Conservation (phyloP, 768 basidiomycete species). For the Tulasnella sp. region DNA sequence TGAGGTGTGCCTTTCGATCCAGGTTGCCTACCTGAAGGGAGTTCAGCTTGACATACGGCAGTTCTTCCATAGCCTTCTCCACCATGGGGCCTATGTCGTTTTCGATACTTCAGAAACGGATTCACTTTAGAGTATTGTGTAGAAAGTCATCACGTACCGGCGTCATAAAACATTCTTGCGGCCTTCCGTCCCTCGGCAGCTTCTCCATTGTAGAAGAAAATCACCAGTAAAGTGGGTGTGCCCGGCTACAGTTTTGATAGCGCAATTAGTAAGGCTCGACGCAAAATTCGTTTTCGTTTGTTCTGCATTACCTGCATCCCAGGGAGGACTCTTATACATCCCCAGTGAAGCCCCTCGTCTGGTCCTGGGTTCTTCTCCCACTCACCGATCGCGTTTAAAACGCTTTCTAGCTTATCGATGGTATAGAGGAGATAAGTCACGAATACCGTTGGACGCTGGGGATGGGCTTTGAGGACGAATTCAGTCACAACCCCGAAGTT, state of each 20-base stretch:
- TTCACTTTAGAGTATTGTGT: neutral
- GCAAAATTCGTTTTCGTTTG: neutral
- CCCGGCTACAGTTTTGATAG: neutral
- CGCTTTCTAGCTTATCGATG: neutral
- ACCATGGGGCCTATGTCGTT: neutral
- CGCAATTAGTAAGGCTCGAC: neutral
- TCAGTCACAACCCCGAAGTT: constrained; percentile 16
- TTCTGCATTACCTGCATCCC: neutral
- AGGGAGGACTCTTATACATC: neutral
- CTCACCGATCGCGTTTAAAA: neutral
- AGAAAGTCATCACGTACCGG: neutral
- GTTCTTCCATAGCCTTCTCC: neutral
- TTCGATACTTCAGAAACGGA: no score
- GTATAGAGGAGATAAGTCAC: neutral
- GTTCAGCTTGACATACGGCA: constrained; percentile 17
- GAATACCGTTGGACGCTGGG: constrained; percentile 39
- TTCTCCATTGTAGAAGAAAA: constrained; percentile 5
- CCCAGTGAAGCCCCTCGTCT: neutral
- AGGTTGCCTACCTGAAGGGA: neutral
- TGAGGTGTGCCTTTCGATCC: no score
- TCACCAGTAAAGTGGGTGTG: neutral
- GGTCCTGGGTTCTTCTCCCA: neutral
- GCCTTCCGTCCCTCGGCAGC: neutral
- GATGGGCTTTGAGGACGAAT: constrained; percentile 41
- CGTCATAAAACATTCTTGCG: neutral